Base-by-base conservation (phyloP, 768 basidiomycete species). In the Mycena vulgaris region DNA sequence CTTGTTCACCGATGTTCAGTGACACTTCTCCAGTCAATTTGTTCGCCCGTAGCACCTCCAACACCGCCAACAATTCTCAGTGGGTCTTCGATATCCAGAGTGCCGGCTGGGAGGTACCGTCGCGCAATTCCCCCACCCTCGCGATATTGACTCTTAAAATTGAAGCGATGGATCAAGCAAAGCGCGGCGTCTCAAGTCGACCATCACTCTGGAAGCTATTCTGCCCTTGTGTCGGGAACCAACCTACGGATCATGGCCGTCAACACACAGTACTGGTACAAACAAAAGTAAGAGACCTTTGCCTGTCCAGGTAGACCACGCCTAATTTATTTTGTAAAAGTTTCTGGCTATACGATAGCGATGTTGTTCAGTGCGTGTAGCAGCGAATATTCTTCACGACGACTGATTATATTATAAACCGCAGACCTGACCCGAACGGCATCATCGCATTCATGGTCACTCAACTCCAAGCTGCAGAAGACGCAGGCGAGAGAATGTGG, bases 331-430 rank as follows among this genome's bases (percentile, higher is more conserved):
- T 28, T n/a, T 39, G 33, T 53, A 11, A 2, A 23, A 80, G 81
- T 70, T 81, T 83, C 72, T 83, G 82, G 81, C 71, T 84, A 0
- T 85, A 83, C 67, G 83, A 84, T 70, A 80, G 79, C 35, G 80
- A 83, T 49, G 62, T 66, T 16, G 75, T 78, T 16, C 78, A 79
- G 80, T 80, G 56, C 55, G 80, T 71, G 40, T 16, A 14, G 31
- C 19, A 19, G 39, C 60, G 49, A 2, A 37, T 6, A 11, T 33
- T 28, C 13, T 33, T 27, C 33, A 16, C 30, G 30, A 30, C n/a
- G 5, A 3, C 33, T n/a, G 19, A 45, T 23, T 60, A 25, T n/a
- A 48, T 37, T 27, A 14, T 28, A 30, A 9, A 27, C 27, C 2
- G 7, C 30, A 80, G 80, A 37, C 77, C 78, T 9, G 85, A 86